A percentile compares a stretch with the other conserved stretches of the same genome.
phyloP scores from a whole-genome alignment of 2,329 filamentous ascomycete genomes.

The Daldinia sp. region DNA sequence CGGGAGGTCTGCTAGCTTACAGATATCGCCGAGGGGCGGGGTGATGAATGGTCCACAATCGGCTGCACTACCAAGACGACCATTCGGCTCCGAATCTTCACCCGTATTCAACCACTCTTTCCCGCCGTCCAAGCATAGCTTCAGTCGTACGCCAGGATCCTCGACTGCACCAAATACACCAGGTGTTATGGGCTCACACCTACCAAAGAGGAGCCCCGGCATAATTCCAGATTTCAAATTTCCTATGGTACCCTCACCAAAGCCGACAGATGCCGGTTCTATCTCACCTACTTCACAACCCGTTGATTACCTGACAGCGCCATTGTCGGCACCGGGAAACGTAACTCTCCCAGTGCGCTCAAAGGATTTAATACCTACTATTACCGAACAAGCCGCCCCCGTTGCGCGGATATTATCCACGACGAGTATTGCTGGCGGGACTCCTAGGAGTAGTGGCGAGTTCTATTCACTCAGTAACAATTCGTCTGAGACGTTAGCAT shows the following conservation, averaged over 20 bases:
- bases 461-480: slow-evolving; percentile 96
- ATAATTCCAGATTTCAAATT: slow-evolving; percentile 66
- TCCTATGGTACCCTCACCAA: slow-evolving; percentile 57
- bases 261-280: slow-evolving; percentile 45
- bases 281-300: slow-evolving; percentile 43
- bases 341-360: slow-evolving; percentile 51
- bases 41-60: slow-evolving; percentile 55
- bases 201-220: slow-evolving; percentile 53
- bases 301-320: slow-evolving; percentile 53
- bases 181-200: slow-evolving; percentile 47
- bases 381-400: slow-evolving; percentile 66
- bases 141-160: slow-evolving; percentile 51
- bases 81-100: slow-evolving; percentile 55
- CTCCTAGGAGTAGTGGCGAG: slow-evolving; percentile 89
- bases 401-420: slow-evolving; percentile 77
- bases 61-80: slow-evolving; percentile 53
- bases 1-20: slow-evolving; percentile 80
- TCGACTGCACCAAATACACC: slow-evolving; percentile 59
- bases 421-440: slow-evolving; percentile 76
- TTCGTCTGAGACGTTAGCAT: slow-evolving; percentile 90
- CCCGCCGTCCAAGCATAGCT: slow-evolving; percentile 57
- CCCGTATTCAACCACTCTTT: slow-evolving; percentile 64
- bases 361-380: slow-evolving; percentile 57
- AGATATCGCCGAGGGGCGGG: slow-evolving; percentile 67
- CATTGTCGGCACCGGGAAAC: slow-evolving; percentile 48